These are phyloP conservation scores for Bipolaris cookei DNA, from an alignment of 2,329 filamentous ascomycete genomes.

Conservation along the genomic window DNA sequence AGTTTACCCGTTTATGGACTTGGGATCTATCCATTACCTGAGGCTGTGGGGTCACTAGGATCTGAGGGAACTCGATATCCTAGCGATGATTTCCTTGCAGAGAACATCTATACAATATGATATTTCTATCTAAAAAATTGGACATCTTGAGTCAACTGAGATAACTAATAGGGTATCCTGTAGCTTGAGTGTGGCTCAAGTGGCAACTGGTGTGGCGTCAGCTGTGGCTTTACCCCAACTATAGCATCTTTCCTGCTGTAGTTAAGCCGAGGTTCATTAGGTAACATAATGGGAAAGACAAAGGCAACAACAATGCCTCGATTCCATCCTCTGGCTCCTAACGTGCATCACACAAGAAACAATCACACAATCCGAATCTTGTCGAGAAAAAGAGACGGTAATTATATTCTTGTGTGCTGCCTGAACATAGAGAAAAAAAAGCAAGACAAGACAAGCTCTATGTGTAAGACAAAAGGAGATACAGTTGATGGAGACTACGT, in stretches of 20 bases:
- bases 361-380: not conserved
- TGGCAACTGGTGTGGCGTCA: not conserved
- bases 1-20: not conserved
- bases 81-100: not conserved
- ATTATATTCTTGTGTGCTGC: not conserved
- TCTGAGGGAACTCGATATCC: not conserved
- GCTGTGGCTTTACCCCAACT: conserved; percentile 2
- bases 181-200: not conserved
- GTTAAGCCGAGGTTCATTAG: not conserved
- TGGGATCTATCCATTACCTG: not conserved
- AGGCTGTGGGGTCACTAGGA: not conserved
- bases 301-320: no score
- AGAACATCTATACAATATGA: not conserved
- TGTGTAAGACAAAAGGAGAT: not conserved
- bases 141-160: not conserved
- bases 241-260: not conserved
- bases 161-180: not conserved
- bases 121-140: not conserved
- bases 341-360: not conserved
- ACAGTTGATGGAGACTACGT: not conserved
- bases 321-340: no score
- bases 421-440: not conserved
- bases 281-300: no score
- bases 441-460: not conserved
- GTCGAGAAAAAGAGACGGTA: not conserved